Conservation (phyloP, 805 yeast genomes). For the Metschnikowia cubensis region DNA sequence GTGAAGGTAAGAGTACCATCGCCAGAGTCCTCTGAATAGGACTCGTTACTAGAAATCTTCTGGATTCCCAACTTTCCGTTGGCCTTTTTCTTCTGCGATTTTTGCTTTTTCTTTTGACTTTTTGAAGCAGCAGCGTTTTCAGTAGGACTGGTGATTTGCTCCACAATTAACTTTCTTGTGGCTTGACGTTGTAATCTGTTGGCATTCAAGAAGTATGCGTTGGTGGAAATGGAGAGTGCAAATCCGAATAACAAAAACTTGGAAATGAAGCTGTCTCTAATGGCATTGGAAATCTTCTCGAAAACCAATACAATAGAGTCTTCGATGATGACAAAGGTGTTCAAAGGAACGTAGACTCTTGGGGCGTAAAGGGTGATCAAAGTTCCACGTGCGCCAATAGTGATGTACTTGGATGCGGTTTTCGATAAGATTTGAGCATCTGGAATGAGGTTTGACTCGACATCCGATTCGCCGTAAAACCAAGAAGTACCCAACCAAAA, state of each 20-base stretch:
- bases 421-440: conserved; percentile 31
- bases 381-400: conserved; percentile 46
- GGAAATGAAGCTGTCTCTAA: conserved; percentile 75
- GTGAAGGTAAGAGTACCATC: conserved; percentile 20
- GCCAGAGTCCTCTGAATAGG: conserved; percentile 9
- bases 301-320: conserved; percentile 51
- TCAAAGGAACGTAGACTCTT: conserved; percentile 55
- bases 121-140: conserved; percentile 1
- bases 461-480: conserved; percentile 38
- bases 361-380: conserved; percentile 57
- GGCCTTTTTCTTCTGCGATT: not conserved
- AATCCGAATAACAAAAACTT: conserved; percentile 71
- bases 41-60: conserved; percentile 1
- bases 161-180: conserved; percentile 36
- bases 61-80: not conserved
- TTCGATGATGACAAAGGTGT: conserved; percentile 54
- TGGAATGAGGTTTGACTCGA: conserved; percentile 13
- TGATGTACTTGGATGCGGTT: conserved; percentile 40
- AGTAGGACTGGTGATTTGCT: conserved; percentile 34
- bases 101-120: not conserved
- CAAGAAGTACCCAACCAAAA: conserved; percentile 70
- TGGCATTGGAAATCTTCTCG: conserved; percentile 58
- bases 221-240: conserved; percentile 71
- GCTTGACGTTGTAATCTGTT: conserved; percentile 63
- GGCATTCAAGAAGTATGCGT: conserved; percentile 80